Conservation (phyloP, 2,329 filamentous ascomycete genomes). For the Ophiostoma sp. region DNA sequence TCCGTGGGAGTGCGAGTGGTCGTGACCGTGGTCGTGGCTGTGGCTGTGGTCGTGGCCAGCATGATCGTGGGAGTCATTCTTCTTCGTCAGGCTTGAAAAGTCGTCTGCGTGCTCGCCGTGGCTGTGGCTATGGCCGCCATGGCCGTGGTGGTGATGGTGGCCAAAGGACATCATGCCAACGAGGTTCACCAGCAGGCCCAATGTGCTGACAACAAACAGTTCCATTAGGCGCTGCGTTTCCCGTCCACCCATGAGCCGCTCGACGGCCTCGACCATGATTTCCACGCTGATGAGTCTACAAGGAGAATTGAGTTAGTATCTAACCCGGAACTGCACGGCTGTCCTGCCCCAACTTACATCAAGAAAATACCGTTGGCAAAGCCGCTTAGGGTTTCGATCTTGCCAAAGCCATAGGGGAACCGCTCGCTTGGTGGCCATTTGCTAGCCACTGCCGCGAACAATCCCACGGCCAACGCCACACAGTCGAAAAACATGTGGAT, state of each 20-base stretch:
- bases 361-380: conserved; percentile 96
- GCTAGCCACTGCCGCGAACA: conserved; percentile 90
- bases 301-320: not conserved
- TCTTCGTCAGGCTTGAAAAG: conserved; percentile 18
- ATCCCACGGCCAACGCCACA: conserved; percentile 82
- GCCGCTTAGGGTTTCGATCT: conserved; percentile 92
- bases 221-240: conserved; percentile 83
- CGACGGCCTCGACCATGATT: conserved; percentile 91
- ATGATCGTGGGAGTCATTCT: conserved; percentile 39
- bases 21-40: conserved; percentile 39
- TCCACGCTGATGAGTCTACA: conserved; percentile 85
- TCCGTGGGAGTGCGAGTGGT: conserved; percentile 42
- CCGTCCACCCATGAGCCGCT: conserved; percentile 79
- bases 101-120: conserved; percentile 39
- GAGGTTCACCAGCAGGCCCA: conserved; percentile 86
- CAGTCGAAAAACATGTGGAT: conserved; percentile 99
- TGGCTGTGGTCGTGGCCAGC: conserved; percentile 37
- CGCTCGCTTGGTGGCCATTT: conserved; percentile 90
- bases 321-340: not conserved
- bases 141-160: conserved; percentile 58
- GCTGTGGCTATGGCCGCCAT: conserved; percentile 38
- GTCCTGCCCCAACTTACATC: conserved; percentile 57
- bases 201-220: conserved; percentile 81
- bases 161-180: conserved; percentile 87
- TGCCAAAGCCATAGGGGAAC: conserved; percentile 95